Percentiles rank a stretch among this genome's conserved stretches.
phyloP scores from a whole-genome alignment of 768 basidiomycete species.

The Russula earlei region DNA sequence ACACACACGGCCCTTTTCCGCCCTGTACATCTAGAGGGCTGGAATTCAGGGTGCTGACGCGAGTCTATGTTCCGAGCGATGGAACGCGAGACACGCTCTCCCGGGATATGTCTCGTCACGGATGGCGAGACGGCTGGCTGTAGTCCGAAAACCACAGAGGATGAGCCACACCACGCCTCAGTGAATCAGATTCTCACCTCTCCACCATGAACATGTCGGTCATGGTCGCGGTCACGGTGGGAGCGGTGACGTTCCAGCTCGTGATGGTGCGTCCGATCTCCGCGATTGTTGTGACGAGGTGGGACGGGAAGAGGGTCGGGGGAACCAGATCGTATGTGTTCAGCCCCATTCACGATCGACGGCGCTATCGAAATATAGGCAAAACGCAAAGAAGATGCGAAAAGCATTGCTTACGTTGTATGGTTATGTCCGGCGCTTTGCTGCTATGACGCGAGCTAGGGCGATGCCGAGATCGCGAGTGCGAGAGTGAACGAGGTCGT shows the following conservation, averaged over 20 bases:
- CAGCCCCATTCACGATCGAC: constrained; percentile 1
- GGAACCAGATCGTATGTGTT: constrained; percentile 2
- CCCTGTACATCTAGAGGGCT: constrained; percentile 38
- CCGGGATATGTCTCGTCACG: not conserved
- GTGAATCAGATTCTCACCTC: constrained; percentile 2
- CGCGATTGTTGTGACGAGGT: constrained; percentile 8
- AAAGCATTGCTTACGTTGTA: constrained; percentile 4
- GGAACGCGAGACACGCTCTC: not conserved
- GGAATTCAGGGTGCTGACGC: constrained; percentile 22
- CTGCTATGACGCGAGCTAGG: constrained; percentile 9
- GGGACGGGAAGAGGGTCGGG: constrained; percentile 14
- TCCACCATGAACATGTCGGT: not conserved
- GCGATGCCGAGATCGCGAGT: constrained; percentile 2
- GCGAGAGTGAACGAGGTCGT: not conserved
- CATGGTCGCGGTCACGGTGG: constrained; percentile 4
- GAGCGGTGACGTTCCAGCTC: constrained; percentile 9
- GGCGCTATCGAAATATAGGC: constrained; percentile 4
- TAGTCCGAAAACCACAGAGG: not conserved
- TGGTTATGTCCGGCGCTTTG: constrained; percentile 10
- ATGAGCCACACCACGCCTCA: not conserved
- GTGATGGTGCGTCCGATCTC: not conserved
- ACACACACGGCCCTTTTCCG: constrained; percentile 36
- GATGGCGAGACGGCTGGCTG: not conserved
- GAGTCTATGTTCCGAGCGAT: not conserved
- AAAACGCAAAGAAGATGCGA: not conserved